Evolutionary conservation across 2,329 filamentous ascomycete genomes (phyloP), one percentile per base, ranked within the genome.

Genomic region (Hypoxylon sp.): DNA sequence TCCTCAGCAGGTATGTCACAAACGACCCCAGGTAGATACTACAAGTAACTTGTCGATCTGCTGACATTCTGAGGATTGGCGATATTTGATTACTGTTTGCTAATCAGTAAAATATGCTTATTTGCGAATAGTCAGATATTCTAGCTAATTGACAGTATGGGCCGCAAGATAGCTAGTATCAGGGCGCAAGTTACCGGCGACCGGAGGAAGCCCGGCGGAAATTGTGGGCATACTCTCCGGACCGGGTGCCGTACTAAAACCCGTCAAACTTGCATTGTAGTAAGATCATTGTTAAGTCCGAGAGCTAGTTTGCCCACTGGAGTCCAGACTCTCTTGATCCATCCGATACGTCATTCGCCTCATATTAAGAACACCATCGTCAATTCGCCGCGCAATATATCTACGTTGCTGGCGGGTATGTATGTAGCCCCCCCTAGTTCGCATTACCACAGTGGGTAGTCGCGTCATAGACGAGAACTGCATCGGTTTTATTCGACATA

Each of bases 321-420:
- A 15, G 15, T 15, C 24, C 24, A 26, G 24, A 26, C 24, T 26
- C 19, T 46, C n/a, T 26, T 15, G 15, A 24, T 4, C 19, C 13
- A 46, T 26, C 2, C 20, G 19, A 43, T 39, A 32, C 24, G 24
- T 19, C 8, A 26, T 15, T n/a, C 26, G 10, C 15, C 2, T n/a
- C 51, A 48, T 19, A 30, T 43, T 26, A 41, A 6, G 6, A n/a
- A n/a, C 37, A 34, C 26, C 20, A 41, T 55, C 28, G 37, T 60
- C 28, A 51, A 37, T 10, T 19, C 15, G 8, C 3, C 6, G 3
- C 11, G n/a, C 1, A 43, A 20, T 5, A 43, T 43, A 20, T 20
- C 3, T n/a, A 20, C 22, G 19, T n/a, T 44, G 17, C 8, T 24
- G 2, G 11, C 20, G 22, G 6, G 8, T 24, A 46, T 43, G 6